Evolutionary conservation across 257 asterid species (phyloP).

Genomic region (Misopates orontium): DNA sequence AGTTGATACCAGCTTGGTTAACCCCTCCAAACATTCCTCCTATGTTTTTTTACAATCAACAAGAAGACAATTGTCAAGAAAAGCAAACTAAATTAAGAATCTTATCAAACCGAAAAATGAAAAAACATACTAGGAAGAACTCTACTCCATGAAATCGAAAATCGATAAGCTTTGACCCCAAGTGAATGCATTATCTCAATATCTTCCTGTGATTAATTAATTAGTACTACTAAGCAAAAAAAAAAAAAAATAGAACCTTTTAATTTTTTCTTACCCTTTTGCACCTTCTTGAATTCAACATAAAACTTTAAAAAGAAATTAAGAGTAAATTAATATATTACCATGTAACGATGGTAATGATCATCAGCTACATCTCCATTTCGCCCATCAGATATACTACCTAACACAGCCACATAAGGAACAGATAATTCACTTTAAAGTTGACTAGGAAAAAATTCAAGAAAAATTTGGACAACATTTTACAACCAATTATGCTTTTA

Average conservation of each 20-base stretch:
- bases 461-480: background rate
- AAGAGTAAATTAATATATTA: conserved; percentile 23
- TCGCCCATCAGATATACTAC: conserved; percentile 50
- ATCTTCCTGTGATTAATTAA: conserved; percentile 53
- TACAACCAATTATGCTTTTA: background rate
- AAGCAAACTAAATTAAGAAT: background rate
- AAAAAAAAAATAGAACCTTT: conserved; percentile 7
- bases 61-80: background rate
- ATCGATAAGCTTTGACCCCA: conserved; percentile 65
- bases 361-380: conserved; percentile 70
- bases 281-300: background rate
- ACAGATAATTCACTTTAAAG: background rate
- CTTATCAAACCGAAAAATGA: background rate
- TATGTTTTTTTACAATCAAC: conserved; percentile 30
- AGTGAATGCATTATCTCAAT: conserved; percentile 60
- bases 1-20: conserved; percentile 48
- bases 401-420: conserved; percentile 29
- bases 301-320: background rate
- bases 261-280: background rate
- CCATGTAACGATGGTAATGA: conserved; percentile 82
- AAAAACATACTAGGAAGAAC: conserved; percentile 65
- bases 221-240: background rate
- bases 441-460: too few species aligned
- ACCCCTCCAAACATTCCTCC: conserved; percentile 66
- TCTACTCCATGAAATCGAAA: conserved; percentile 90